Conservation (phyloP, 768 basidiomycete genomes). For the Suillus paluster region DNA sequence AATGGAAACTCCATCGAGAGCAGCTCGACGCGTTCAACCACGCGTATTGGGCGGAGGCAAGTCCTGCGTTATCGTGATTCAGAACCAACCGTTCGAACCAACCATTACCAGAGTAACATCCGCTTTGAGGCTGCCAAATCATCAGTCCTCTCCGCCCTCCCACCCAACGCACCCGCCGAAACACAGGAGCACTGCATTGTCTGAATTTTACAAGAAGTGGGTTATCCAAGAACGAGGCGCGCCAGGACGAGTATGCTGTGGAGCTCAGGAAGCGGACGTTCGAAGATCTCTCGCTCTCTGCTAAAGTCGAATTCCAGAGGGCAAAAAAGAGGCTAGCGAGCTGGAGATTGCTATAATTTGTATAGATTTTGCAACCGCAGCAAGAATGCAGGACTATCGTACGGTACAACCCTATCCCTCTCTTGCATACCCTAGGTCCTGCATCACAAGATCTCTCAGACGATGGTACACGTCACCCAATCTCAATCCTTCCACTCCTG, state of each 20-base stretch:
- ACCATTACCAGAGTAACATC: conserved; percentile 62
- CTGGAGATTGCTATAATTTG: conserved; percentile 5
- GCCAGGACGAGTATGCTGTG: conserved; percentile 61
- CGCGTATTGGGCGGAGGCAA: conserved; percentile 79
- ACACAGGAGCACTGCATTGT: conserved; percentile 72
- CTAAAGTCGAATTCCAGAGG: conserved; percentile 56
- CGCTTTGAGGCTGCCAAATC: conserved; percentile 78
- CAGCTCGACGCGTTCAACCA: conserved; percentile 78
- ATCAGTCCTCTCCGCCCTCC: conserved; percentile 59
- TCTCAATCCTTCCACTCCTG: conserved; percentile 54
- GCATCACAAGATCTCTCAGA: conserved; percentile 62
- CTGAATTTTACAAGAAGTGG: conserved; percentile 78
- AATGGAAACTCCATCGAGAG: conserved; percentile 71
- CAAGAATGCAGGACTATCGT: background rate
- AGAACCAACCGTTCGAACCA: conserved; percentile 5
- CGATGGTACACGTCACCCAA: conserved; percentile 66
- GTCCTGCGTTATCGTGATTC: conserved; percentile 31
- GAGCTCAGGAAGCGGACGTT: conserved; percentile 72
- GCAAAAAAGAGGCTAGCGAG: conserved; percentile 38
- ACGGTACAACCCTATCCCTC: conserved; percentile 17
- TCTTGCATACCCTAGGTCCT: conserved; percentile 47
- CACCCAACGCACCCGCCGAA: conserved; percentile 49
- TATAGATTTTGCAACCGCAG: background rate
- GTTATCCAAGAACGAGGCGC: conserved; percentile 64
- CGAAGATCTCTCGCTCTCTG: conserved; percentile 58